phyloP scores from a whole-genome alignment of 768 basidiomycete genomes.

The Lenzites betulinus region DNA sequence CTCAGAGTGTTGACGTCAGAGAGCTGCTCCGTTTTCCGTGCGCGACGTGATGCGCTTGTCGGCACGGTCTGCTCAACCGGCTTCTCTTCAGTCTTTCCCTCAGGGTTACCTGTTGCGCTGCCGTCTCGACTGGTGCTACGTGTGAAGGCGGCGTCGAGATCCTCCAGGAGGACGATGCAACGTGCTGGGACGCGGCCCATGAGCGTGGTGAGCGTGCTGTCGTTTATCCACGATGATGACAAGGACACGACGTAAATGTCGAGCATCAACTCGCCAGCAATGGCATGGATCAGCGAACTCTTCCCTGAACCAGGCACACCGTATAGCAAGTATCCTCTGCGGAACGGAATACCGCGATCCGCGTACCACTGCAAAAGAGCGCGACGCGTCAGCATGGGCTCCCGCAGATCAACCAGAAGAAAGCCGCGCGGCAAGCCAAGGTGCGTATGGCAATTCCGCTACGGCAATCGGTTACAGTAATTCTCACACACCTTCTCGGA shows the following conservation, averaged over 20 bases:
- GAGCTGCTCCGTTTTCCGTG: constrained; percentile 52
- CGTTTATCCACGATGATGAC: constrained; percentile 85
- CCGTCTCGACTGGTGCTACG: constrained; percentile 71
- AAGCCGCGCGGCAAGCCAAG: constrained; percentile 3
- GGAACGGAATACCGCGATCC: constrained; percentile 91
- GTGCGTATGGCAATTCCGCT: background rate
- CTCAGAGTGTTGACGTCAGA: constrained; percentile 82
- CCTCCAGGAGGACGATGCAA: constrained; percentile 87
- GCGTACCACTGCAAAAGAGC: constrained; percentile 71
- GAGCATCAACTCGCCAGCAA: constrained; percentile 86
- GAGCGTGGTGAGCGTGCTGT: constrained; percentile 80
- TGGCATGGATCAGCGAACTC: constrained; percentile 82
- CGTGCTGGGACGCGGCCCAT: constrained; percentile 87
- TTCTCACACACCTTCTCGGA: constrained; percentile 67
- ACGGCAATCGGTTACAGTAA: background rate
- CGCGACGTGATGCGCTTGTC: constrained; percentile 42
- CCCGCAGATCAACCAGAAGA: background rate
- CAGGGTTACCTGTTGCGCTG: constrained; percentile 47
- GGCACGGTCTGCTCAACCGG: constrained; percentile 37
- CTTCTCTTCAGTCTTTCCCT: constrained; percentile 41
- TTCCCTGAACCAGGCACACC: constrained; percentile 88
- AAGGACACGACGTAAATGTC: constrained; percentile 92
- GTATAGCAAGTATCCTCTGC: constrained; percentile 82
- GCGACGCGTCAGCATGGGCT: constrained; percentile 16
- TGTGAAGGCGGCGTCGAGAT: constrained; percentile 88